Evolutionary conservation across 2,329 filamentous ascomycete species (phyloP).

Genomic region (Penicillium sp.): DNA sequence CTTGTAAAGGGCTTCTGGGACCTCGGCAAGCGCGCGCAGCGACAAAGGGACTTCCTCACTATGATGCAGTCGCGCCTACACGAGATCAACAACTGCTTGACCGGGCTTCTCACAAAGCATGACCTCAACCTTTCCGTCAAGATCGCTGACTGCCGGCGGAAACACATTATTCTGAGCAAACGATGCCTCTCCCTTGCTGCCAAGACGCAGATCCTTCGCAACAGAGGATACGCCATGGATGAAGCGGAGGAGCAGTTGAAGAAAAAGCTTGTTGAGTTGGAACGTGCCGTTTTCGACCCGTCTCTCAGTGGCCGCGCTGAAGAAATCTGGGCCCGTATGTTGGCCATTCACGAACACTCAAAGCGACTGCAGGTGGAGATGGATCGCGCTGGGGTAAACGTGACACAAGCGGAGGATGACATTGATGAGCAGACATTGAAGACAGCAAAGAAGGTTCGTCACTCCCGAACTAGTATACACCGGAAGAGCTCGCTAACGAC

Average conservation of each 20-base stretch:
- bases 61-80: conserved; percentile 59
- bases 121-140: conserved; percentile 59
- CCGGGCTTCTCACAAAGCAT: conserved; percentile 58
- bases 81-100: conserved; percentile 64
- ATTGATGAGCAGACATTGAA: conserved; percentile 59
- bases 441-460: conserved; percentile 58
- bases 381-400: conserved; percentile 51
- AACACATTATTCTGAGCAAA: conserved; percentile 59
- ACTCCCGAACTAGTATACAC: conserved; percentile 23
- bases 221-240: conserved; percentile 64
- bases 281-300: conserved; percentile 60
- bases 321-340: conserved; percentile 67
- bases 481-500: conserved; percentile 11
- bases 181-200: conserved; percentile 60
- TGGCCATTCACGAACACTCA: conserved; percentile 59
- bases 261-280: conserved; percentile 58
- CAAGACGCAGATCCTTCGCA: conserved; percentile 63
- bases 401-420: conserved; percentile 43
- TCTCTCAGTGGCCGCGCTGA: conserved; percentile 59
- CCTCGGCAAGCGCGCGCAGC: conserved; percentile 56
- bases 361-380: conserved; percentile 60
- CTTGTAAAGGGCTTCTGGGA: conserved; percentile 60
- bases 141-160: conserved; percentile 57
- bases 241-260: conserved; percentile 62
- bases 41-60: conserved; percentile 57